A percentile compares a stretch with the other conserved stretches of the same genome.
These are phyloP conservation scores for Hirsutella rhossiliensis DNA, from an alignment of 2,329 filamentous ascomycete species.

Conservation along the genomic window DNA sequence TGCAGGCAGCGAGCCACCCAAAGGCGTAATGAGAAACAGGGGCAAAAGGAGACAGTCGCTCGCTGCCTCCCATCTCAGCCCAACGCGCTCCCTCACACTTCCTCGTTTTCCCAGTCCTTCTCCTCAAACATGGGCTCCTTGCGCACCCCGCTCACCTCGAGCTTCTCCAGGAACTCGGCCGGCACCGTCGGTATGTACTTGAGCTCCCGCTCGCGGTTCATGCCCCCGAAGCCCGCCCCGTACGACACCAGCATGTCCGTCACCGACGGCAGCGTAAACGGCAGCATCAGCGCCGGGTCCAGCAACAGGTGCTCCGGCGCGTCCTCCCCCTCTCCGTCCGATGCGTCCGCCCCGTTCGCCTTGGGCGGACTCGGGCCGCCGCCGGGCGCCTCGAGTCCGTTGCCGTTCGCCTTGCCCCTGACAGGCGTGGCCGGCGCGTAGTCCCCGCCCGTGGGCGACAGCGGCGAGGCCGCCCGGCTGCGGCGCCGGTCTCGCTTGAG, in stretches of 20 bases:
- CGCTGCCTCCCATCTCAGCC: neutral
- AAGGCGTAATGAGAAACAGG: no score
- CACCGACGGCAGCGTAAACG: conserved; percentile 88
- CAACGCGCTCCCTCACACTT: conserved; percentile 24
- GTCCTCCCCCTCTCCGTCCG: conserved; percentile 45
- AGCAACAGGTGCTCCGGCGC: conserved; percentile 65
- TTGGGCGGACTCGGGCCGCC: conserved; percentile 29
- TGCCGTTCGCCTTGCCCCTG: conserved; percentile 25
- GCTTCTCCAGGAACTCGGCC: conserved; percentile 79
- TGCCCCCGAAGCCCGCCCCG: conserved; percentile 84
- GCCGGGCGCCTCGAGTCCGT: conserved; percentile 28
- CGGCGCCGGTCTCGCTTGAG: conserved; percentile 42
- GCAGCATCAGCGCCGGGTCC: conserved; percentile 83
- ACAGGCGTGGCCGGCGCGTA: conserved; percentile 31
- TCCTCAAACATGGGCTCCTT: conserved; percentile 47
- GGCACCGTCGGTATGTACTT: conserved; percentile 96
- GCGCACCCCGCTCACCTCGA: conserved; percentile 51
- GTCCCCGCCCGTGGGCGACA: conserved; percentile 19
- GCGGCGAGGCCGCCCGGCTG: conserved; percentile 33
- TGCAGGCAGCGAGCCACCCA: no score
- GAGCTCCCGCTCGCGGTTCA: conserved; percentile 80
- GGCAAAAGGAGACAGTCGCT: no score
- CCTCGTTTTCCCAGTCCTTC: conserved; percentile 57
- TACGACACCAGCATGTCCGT: conserved; percentile 97
- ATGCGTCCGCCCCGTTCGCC: conserved; percentile 16